A percentile compares a stretch with the other conserved stretches of the same genome.
phyloP scores from a whole-genome alignment of 2,329 filamentous ascomycete genomes.

The Phialophora expanda region DNA sequence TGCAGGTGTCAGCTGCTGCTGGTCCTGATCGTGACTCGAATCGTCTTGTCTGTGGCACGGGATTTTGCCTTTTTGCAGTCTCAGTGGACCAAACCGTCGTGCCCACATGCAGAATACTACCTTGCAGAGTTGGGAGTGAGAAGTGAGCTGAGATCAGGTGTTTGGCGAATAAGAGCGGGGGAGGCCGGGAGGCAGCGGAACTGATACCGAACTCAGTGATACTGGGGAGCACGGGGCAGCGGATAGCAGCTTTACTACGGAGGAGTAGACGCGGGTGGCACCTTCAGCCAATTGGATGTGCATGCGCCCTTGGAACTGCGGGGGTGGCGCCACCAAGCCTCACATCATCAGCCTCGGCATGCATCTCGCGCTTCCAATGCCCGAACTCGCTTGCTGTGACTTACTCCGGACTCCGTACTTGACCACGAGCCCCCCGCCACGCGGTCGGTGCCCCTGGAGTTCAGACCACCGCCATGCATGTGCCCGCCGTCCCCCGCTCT shows the following conservation, averaged over 20 bases:
- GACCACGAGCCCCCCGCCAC: not conserved
- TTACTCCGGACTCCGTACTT: not conserved
- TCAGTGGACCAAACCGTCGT: conserved; percentile 2
- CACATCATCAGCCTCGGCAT: conserved; percentile 3
- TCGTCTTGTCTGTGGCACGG: not conserved
- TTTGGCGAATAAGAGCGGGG: not conserved
- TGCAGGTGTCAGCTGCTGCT: conserved; percentile 3
- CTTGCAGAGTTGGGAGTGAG: not conserved
- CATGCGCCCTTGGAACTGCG: not conserved
- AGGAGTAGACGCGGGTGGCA: not conserved
- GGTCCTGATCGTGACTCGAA: not conserved
- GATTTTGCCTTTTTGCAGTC: not conserved
- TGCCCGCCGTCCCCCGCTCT: not conserved
- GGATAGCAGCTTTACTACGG: not conserved
- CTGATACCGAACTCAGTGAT: not conserved
- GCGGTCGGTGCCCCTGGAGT: not conserved
- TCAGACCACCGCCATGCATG: conserved; percentile 3
- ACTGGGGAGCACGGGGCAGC: not conserved
- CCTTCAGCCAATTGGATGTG: not conserved
- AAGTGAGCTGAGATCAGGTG: not conserved
- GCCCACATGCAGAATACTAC: conserved; percentile 11
- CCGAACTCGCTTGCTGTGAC: not conserved
- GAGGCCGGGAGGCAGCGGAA: conserved; percentile 4
- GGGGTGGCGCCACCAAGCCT: not conserved
- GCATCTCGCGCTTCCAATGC: not conserved